Percentiles rank a stretch among this genome's conserved stretches.
Evolutionary conservation across 306 rosid species (phyloP).

Genomic region (Cicer pinnatifidum): DNA sequence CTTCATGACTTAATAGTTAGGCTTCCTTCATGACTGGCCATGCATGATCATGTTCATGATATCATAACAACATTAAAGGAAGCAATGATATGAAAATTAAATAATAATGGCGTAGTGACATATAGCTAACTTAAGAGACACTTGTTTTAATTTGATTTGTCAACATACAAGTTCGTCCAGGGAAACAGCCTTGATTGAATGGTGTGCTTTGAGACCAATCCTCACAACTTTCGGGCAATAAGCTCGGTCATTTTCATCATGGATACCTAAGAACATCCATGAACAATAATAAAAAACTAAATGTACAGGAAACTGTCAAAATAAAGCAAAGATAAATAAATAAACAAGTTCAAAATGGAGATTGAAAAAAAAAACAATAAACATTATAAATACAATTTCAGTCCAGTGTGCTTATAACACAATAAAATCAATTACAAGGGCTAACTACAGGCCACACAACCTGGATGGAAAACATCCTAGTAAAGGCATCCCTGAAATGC

Average conservation of each 20-base stretch:
- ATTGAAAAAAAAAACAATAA: background rate
- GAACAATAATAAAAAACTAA: conserved; percentile 34
- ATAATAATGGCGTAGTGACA: conserved; percentile 21
- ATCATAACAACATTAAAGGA: conserved; percentile 34
- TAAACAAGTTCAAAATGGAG: background rate
- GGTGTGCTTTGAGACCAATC: conserved; percentile 88
- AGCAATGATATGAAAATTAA: conserved; percentile 33
- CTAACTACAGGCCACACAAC: conserved; percentile 24
- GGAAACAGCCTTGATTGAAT: conserved; percentile 83
- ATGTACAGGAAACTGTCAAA: conserved; percentile 2
- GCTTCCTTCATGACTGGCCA: conserved; percentile 19
- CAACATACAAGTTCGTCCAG: conserved; percentile 81
- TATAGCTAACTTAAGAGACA: conserved; percentile 37
- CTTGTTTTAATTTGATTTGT: conserved; percentile 29
- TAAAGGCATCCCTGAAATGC: conserved; percentile 14
- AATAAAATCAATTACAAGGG: conserved; percentile 9
- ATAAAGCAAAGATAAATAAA: background rate
- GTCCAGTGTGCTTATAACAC: conserved; percentile 30
- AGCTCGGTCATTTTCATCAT: conserved; percentile 77
- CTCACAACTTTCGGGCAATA: conserved; percentile 89
- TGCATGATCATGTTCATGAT: conserved; percentile 35
- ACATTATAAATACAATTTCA: background rate
- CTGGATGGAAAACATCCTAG: conserved; percentile 17
- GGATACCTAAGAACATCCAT: conserved; percentile 66
- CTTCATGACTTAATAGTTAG: conserved; percentile 17